Evolutionary conservation across 2,329 filamentous ascomycete genomes (phyloP).

Genomic region (Ophiostoma tasmaniense): DNA sequence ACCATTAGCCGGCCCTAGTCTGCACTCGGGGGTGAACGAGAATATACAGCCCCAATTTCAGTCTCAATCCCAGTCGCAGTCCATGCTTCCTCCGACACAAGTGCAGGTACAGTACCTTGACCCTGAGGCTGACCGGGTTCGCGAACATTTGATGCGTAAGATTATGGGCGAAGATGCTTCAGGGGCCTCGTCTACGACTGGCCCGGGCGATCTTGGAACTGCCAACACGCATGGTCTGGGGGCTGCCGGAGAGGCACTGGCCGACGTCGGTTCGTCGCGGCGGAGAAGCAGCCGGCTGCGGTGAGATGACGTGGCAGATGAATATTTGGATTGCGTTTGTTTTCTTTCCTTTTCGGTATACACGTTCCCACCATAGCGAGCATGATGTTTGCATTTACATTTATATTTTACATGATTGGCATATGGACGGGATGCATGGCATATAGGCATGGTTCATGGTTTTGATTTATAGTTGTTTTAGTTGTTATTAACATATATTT

Average conservation of each 20-base stretch:
- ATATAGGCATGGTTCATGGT: conserved; percentile 4
- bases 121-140: conserved; percentile 38
- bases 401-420: background rate
- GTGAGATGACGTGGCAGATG: background rate
- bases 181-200: background rate
- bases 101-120: conserved; percentile 49
- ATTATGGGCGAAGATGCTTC: conserved; percentile 28
- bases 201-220: background rate
- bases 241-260: background rate
- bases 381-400: background rate
- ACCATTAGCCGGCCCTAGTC: background rate
- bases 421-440: conserved; percentile 3
- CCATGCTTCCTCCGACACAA: conserved; percentile 29
- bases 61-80: conserved; percentile 22
- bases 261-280: background rate
- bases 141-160: conserved; percentile 37
- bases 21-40: conserved; percentile 28
- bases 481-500: background rate
- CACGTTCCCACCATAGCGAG: background rate
- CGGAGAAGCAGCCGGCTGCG: conserved; percentile 13
- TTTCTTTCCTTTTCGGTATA: background rate
- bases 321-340: background rate
- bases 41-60: background rate
- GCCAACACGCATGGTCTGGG: background rate
- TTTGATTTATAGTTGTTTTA: background rate